Base-by-base conservation (phyloP, 2,329 filamentous ascomycete species). In the Cladosporium sp. region DNA sequence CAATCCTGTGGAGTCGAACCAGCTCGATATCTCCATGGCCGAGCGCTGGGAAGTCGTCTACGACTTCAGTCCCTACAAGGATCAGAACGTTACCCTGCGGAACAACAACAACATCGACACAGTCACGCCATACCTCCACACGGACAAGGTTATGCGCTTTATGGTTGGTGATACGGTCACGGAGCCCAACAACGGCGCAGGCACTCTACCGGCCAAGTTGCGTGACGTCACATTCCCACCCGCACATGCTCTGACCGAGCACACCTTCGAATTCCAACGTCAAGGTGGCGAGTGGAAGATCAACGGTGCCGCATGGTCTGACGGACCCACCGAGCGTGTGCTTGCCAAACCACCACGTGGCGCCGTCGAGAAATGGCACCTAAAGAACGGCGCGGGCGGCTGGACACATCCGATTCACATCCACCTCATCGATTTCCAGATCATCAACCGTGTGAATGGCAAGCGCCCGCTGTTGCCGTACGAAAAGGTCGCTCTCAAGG, bases 41-140 rank as follows among this genome's bases (percentile, higher is more conserved):
- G 80, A 83, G 60, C 72, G 80, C 4, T 83, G 77, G 55, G 80
- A 83, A 56, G 66, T 82, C 24, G 68, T 83, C 18, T 63, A 83
- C 51, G 80, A 83, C 64, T 83, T 83, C 56, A 62, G 72, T 12
- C 50, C 58, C 2, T 77, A 69, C 54, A 68, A 68, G 1, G 76
- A 75, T 37, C 67, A 79, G 59, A 78, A 76, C 52, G 55, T 67
- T 32, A 63, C 59, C 1, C 53, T 60, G 27, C 29, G 47, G 27
- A 57, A 52, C 54, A 63, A 60, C 56, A 57, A 57, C 47, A 48
- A 56, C 43, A 53, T 57, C 12, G 54, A 55, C 12, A 27, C 19
- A 5, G 56, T 57, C 40, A 62, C 81, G 54, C 72, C 68, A 9
- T 77, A 80, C 57, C 82, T 73, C 59, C 63, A 67, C 3, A 71